Conservation (phyloP, 2,329 filamentous ascomycete species). For the Dothidotthia symphoricarpi region DNA sequence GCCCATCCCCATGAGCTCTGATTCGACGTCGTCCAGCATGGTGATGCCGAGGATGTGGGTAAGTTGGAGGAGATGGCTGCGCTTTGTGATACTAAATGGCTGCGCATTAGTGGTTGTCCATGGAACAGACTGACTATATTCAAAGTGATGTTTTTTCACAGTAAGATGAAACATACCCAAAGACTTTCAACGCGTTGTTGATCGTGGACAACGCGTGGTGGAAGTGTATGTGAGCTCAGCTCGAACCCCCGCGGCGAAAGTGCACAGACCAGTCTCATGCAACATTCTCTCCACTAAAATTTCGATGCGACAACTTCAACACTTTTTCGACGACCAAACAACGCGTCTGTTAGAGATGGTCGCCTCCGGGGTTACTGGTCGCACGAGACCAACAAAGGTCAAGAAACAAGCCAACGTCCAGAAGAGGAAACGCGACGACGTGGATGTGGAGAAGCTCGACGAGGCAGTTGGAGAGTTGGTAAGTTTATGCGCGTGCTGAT, state of each 20-base stretch:
- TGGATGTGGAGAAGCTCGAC: constrained; percentile 50
- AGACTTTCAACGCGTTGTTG: no score
- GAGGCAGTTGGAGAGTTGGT: constrained; percentile 46
- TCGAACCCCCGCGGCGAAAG: constrained; percentile 21
- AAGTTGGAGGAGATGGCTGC: constrained; percentile 6
- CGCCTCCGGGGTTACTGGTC: constrained; percentile 41
- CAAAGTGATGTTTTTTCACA: no score
- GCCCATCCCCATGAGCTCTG: constrained; percentile 76
- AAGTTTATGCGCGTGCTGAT: constrained; percentile 6
- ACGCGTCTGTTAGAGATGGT: constrained; percentile 19
- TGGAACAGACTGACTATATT: no score
- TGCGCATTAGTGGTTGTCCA: no score
- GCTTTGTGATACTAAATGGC: not conserved
- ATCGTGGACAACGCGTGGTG: no score
- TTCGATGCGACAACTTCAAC: constrained; percentile 11
- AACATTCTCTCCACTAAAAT: constrained; percentile 23
- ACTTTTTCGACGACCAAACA: constrained; percentile 1
- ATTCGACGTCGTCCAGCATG: constrained; percentile 59
- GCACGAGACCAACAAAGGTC: constrained; percentile 53
- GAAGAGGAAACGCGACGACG: constrained; percentile 56
- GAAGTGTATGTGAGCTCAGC: no score
- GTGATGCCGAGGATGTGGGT: constrained; percentile 3
- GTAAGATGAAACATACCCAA: no score
- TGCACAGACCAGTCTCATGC: constrained; percentile 27
- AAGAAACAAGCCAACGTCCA: constrained; percentile 53